Base-by-base conservation (phyloP, 805 yeast species). In the Pichia californica region DNA sequence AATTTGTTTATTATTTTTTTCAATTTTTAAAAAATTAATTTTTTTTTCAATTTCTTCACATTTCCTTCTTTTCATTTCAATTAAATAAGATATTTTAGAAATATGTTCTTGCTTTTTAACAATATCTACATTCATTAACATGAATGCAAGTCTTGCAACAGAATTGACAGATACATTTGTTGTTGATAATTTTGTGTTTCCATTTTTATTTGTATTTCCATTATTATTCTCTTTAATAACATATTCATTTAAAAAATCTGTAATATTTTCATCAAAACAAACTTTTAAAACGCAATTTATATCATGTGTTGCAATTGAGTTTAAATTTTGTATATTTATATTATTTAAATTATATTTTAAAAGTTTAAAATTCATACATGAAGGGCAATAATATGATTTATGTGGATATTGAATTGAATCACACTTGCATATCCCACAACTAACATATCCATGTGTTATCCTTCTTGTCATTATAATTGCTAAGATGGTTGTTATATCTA, bases 141-240 rank as follows among this genome's bases (percentile, higher is more conserved):
- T 58, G 36, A 58, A 58, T 1, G 67, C 58, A 37, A 64, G 43
- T 36, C 58, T 49, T 1, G 63, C 61, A 7, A 55, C 49, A 1
- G 64, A 49, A 9, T 50, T 57, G 5, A 42, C 25, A 2, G 62
- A 55, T 9, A 42, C 42, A n/a, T 38, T 42, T 9, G 36, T 33
- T 3, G n/a, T n/a, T n/a, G n/a, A n/a, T n/a, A n/a, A n/a, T n/a
- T n/a, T n/a, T n/a, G n/a, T n/a, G n/a, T n/a, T n/a, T n/a, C n/a
- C n/a, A n/a, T n/a, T 11, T 20, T 30, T 20, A 7, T 38, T 30
- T 10, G 18, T 29, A 9, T 14, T 25, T 5, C 21, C 7, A 14
- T 32, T 21, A 27, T 36, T 3, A 11, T 23, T 27, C n/a, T 18
- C 31, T 6, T 43, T 40, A 11, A 41, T 42, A 11, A 58, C 33